phyloP scores from a whole-genome alignment of 305 asterid species.

The Fraxinus dipetala region DNA sequence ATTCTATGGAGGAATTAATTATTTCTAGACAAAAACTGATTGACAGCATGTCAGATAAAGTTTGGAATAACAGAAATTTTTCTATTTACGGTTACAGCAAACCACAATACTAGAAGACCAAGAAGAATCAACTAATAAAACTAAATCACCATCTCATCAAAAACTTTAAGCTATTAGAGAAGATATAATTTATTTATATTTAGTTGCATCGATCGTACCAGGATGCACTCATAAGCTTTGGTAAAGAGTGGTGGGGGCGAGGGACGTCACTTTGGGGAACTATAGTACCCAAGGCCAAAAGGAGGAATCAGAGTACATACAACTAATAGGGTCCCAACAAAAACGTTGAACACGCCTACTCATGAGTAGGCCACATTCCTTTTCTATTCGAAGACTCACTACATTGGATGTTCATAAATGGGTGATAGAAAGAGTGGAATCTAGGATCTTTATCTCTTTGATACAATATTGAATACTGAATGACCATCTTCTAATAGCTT shows the following conservation, averaged over 20 bases:
- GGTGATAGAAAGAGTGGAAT: not conserved
- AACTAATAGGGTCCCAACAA: not conserved
- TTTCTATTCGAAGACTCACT: not conserved
- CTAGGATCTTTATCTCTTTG: not conserved
- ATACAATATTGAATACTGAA: not conserved
- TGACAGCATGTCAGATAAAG: not conserved
- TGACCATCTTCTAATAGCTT: not conserved
- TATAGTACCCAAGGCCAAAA: not conserved
- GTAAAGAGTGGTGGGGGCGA: not conserved
- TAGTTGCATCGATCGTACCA: not conserved
- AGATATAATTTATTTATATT: not conserved
- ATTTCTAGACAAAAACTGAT: not conserved
- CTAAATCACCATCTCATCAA: not conserved
- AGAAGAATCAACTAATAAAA: not conserved
- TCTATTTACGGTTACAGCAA: not conserved
- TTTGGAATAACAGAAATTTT: not conserved
- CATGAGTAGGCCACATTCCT: not conserved
- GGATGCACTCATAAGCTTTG: not conserved
- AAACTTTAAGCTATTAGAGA: not conserved
- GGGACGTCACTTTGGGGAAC: not conserved
- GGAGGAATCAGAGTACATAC: not conserved
- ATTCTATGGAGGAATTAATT: not conserved
- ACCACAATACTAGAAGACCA: conserved; percentile 4
- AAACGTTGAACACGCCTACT: not conserved
- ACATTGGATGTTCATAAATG: not conserved